Evolutionary conservation across 352 stramenopile species (phyloP).

Genomic region (Phytopythium aichiense): DNA sequence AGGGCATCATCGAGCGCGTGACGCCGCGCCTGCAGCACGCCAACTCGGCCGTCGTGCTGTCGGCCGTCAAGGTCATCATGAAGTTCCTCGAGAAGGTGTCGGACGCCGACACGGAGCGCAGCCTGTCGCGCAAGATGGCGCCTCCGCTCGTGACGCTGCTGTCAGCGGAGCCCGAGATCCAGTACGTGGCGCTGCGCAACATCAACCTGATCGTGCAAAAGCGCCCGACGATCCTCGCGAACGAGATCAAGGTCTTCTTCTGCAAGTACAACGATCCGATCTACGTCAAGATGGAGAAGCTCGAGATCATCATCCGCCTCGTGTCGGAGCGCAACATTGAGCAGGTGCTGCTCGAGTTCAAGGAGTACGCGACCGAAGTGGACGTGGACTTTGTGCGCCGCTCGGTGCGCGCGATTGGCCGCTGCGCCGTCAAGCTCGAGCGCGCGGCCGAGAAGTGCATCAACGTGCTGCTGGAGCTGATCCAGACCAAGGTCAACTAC

Average conservation of each 20-base stretch:
- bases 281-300: constrained; percentile 98
- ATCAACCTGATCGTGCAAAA: constrained; percentile 99
- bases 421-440: constrained; percentile 98
- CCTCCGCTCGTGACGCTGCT: constrained; percentile 98
- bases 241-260: constrained; percentile 97
- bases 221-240: constrained; percentile 93
- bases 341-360: constrained; percentile 97
- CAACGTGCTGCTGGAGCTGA: constrained; percentile 97
- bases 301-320: constrained; percentile 99
- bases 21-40: constrained; percentile 97
- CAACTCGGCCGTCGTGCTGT: constrained; percentile 98
- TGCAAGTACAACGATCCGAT: constrained; percentile 99
- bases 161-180: constrained; percentile 97
- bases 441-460: constrained; percentile 98
- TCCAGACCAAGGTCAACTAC: constrained; percentile 99
- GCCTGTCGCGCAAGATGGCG: constrained; percentile 93
- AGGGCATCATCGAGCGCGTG: constrained; percentile 99
- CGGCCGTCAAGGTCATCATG: constrained; percentile 96
- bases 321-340: constrained; percentile 98
- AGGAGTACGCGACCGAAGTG: constrained; percentile 99
- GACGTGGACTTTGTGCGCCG: constrained; percentile 99
- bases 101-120: constrained; percentile 89
- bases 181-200: constrained; percentile 99
- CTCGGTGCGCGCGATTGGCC: constrained; percentile 96
- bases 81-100: constrained; percentile 96